Conservation (phyloP, 140 eudicot genomes). For the Senecio squalidus region DNA sequence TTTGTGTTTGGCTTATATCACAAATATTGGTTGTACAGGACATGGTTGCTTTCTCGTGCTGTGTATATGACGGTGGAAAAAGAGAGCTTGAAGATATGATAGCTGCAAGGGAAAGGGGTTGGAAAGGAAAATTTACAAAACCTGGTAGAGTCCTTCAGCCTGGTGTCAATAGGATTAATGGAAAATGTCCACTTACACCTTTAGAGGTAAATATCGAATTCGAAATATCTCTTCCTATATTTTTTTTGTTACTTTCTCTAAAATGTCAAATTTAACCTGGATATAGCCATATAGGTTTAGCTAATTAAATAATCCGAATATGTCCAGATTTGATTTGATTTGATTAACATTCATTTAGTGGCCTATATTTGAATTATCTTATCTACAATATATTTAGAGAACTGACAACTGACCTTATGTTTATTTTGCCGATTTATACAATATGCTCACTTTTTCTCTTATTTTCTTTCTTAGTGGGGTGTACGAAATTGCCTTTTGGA, state of each 20-base stretch:
- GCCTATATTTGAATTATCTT: neutral
- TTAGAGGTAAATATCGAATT: constrained; percentile 66
- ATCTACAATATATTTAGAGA: neutral
- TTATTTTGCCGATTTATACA: neutral
- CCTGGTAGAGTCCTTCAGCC: constrained; percentile 92
- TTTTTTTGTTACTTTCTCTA: too few species aligned
- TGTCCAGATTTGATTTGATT: neutral
- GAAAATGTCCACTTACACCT: constrained; percentile 94
- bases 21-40: constrained; percentile 57
- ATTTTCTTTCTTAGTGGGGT: neutral
- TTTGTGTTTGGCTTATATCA: too few species aligned
- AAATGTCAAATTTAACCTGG: too few species aligned
- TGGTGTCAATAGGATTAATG: constrained; percentile 81
- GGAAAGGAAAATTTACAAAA: constrained; percentile 92
- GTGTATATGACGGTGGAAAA: constrained; percentile 86
- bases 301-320: neutral
- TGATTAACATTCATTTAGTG: neutral
- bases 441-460: neutral
- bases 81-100: constrained; percentile 74
- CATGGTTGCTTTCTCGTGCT: constrained; percentile 99
- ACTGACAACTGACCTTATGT: neutral
- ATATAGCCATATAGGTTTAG: neutral
- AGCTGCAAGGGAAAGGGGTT: constrained; percentile 97
- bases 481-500: neutral
- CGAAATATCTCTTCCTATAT: neutral